Evolutionary conservation across 176 grass and related monocot species (phyloP), one percentile per base, ranked within the genome.

Genomic region (Oryza longistaminata): DNA sequence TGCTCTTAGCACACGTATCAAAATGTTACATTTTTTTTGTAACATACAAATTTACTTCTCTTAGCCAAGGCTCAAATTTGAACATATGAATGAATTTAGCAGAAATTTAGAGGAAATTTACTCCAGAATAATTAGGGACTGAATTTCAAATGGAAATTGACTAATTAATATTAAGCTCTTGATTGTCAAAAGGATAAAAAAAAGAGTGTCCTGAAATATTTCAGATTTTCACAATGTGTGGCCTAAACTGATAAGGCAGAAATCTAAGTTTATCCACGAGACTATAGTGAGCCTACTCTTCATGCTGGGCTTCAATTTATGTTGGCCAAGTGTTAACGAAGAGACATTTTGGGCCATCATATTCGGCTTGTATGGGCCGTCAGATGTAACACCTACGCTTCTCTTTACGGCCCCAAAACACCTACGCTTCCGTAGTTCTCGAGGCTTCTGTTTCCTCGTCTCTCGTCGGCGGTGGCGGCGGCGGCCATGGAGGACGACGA

Each of bases 401-500:
- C 1, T 58, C 50, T 55, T 22, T 11, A 25, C 16, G 26, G 49
- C 29, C 39, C 12, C 34, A 49, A 49, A 22, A 7, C 66, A 21
- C 8, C 4, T 19, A 45, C 6, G 2, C n/a, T 48, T 37, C 15
- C 80, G 25, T 53, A 70, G 52, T 40, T 76, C 67, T 83, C 43
- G 72, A 77, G 49, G 64, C 34, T 40, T 37, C 42, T 2, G 22
- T 71, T 31, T 49, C 26, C 19, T 14, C 46, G 6, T 67, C 70
- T 80, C 48, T 68, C 48, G 35, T 45, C 82, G 75, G 84, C 29
- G 29, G 4, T 14, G 14, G 39, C 66, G 35, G 60, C 82, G 75
- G 84, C 85, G 27, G 73, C 77, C 64, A 95, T 93, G 95, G 90
- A 86, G 10, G 83, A 85, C 76, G 91, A 92, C 71, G 86, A 92